Conservation (phyloP, 345 rosid genomes). For the Turnera subulata region DNA sequence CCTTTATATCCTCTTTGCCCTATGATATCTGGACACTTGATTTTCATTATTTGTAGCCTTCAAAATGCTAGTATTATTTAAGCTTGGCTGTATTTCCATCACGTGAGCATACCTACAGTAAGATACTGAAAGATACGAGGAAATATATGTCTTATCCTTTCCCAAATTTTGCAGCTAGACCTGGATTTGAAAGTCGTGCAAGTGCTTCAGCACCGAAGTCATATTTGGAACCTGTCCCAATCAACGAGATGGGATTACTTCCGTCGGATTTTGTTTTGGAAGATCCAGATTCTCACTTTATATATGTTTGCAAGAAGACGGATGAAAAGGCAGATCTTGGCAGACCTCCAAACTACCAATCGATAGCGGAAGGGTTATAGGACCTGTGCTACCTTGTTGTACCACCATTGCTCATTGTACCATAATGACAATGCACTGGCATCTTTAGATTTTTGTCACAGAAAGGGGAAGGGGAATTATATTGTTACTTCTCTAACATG, state of each 20-base stretch:
- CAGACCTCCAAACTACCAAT: conserved; percentile 33
- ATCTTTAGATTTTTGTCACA: not conserved
- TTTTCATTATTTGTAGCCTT: no score
- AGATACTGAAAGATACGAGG: not conserved
- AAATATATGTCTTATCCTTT: not conserved
- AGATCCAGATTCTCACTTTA: conserved; percentile 92
- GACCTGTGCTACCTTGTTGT: conserved; percentile 4
- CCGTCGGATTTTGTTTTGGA: conserved; percentile 63
- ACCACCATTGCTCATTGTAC: conserved; percentile 15
- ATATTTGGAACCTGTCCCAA: conserved; percentile 56
- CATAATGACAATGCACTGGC: conserved; percentile 12
- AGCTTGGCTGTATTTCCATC: not conserved
- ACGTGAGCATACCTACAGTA: not conserved
- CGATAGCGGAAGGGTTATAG: conserved; percentile 35
- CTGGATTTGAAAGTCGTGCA: conserved; percentile 55
- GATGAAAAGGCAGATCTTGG: conserved; percentile 29
- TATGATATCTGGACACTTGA: not conserved
- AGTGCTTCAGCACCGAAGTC: conserved; percentile 46
- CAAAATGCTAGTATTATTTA: not conserved
- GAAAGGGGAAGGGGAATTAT: no score
- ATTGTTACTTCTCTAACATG: no score
- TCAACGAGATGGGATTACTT: conserved; percentile 62
- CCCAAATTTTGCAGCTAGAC: conserved; percentile 61
- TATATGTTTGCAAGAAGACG: conserved; percentile 68
- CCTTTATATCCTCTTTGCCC: not conserved